Evolutionary conservation across 2,329 filamentous ascomycete species (phyloP).

Genomic region (Venturia carpophila): DNA sequence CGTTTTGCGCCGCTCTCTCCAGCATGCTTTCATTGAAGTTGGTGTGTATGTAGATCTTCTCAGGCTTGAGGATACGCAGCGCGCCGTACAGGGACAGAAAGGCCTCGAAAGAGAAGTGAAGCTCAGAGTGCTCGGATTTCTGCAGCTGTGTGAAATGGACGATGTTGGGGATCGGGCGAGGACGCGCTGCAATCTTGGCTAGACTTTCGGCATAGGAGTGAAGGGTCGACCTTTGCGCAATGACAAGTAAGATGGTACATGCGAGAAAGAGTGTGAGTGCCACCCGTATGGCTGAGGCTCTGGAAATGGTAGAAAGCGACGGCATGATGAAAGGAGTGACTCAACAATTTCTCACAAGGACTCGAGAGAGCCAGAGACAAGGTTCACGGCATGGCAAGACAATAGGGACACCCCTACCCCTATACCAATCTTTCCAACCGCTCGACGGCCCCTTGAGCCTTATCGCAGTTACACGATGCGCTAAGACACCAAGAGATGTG

Average conservation of each 20-base stretch:
- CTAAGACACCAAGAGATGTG: background rate
- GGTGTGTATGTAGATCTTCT: conserved; percentile 3
- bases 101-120: background rate
- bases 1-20: background rate
- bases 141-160: background rate
- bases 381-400: too few species aligned
- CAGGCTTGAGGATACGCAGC: background rate
- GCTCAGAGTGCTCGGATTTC: background rate
- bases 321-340: background rate
- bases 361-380: background rate
- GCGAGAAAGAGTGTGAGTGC: background rate
- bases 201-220: background rate
- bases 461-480: background rate
- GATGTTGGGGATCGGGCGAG: background rate
- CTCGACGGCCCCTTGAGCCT: background rate
- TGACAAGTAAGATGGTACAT: background rate
- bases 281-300: background rate
- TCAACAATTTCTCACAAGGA: background rate
- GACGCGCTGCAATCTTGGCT: background rate
- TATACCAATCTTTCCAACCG: background rate
- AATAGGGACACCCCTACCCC: background rate
- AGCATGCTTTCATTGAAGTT: conserved; percentile 1
- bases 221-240: background rate
- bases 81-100: background rate
- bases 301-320: background rate